Evolutionary conservation across 805 yeast genomes (phyloP).

Genomic region (Ogataea paraovalis): DNA sequence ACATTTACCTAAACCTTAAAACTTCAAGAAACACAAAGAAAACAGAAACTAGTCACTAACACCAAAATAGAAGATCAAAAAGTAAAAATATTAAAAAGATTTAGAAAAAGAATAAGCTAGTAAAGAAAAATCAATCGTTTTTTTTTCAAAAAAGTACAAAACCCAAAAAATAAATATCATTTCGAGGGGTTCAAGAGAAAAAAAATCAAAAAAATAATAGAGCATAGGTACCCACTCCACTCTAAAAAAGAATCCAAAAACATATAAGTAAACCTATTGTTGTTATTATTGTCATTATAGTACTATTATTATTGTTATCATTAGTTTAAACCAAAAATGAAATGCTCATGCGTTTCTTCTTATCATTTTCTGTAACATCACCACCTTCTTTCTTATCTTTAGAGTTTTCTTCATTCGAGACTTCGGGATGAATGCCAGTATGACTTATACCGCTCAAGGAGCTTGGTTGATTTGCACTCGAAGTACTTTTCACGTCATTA

Average conservation of each 20-base stretch:
- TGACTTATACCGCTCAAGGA: neutral
- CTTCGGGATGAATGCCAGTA: neutral
- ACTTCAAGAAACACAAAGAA: neutral
- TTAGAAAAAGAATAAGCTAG: neutral
- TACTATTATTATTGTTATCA: neutral
- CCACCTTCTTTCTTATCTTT: conserved; percentile 1
- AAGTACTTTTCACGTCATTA: neutral
- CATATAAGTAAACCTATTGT: too few species aligned
- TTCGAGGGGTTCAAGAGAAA: too few species aligned
- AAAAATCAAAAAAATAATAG: neutral
- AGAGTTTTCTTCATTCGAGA: neutral
- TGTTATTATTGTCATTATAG: too few species aligned
- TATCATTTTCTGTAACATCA: conserved; percentile 6
- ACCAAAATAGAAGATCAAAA: neutral
- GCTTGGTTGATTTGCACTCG: neutral
- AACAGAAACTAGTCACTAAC: neutral
- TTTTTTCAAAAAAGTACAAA: neutral
- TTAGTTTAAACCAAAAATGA: conserved; percentile 21
- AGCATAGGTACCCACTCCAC: neutral
- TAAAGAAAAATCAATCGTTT: neutral
- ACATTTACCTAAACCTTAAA: neutral
- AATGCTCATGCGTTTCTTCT: conserved; percentile 24
- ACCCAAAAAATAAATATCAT: neutral
- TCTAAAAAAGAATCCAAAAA: neutral
- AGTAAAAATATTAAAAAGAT: neutral